Base-by-base conservation (phyloP, 2,329 filamentous ascomycete genomes). In the Ophiostoma himal-ulmi region DNA sequence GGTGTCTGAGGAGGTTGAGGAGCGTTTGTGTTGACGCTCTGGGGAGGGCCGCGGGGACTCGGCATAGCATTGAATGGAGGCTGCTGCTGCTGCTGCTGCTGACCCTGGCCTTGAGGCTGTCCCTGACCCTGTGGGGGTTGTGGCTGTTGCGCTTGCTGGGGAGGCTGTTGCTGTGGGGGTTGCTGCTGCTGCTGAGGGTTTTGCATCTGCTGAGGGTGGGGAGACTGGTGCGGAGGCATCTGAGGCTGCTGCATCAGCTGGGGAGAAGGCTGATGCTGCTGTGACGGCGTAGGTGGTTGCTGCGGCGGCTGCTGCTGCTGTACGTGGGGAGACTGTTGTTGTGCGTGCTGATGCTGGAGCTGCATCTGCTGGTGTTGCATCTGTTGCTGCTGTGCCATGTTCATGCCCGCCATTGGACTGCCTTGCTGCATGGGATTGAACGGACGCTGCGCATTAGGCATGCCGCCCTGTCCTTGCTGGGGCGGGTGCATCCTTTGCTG, bases 171-270 rank as follows among this genome's bases (percentile, higher is more conserved):
- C 11, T 62, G 41, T 13, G 68, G 68, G 2, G 65, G 66, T 36
- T 71, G 71, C 44, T 48, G 44, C 44, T 48, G 78, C 62, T 80
- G 79, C 13, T 65, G 44, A 17, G 68, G 68, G 6, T 67, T 69
- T 37, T 72, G 71, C 65, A 67, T 68, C 67, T 83, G 82, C 70
- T 81, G 83, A 37, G 78, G 78, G 20, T 80, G 78, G 20, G 79
- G 78, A n/a, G 70, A 69, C 70, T 79, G 78, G 22, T 68, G 69
- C 4, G 65, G 30, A 3, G 66, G 69, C 69, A 70, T 64, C 22
- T 69, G 65, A 3, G 68, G 64, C 14, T 70, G 68, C 36, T 71
- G 71, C 54, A 66, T 67, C 69, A 83, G 82, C 70, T 81, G 83
- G 39, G 78, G 79, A 17, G 80, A 78, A 26, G 78, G 78, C 10